phyloP scores from a whole-genome alignment of 371 early-diverging fungal genomes.

The Mortierella sp. region DNA sequence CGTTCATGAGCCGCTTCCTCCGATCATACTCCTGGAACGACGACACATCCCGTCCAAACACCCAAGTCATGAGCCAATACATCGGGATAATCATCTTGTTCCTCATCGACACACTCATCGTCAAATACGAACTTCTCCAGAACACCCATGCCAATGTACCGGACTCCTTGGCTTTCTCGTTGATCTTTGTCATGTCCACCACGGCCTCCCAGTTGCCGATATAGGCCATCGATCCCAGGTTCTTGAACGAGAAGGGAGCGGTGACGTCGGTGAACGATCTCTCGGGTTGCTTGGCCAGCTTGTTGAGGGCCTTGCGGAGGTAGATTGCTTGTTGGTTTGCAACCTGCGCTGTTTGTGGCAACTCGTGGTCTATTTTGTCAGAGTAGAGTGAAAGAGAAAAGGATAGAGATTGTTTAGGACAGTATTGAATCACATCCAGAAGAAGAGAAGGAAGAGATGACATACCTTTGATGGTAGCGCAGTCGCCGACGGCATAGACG shows the following conservation, averaged over 20 bases:
- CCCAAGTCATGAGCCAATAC: conserved; percentile 79
- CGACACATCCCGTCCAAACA: conserved; percentile 72
- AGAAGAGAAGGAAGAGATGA: background rate
- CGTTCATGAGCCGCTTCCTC: conserved; percentile 39
- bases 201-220: conserved; percentile 71
- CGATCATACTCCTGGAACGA: conserved; percentile 56
- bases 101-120: conserved; percentile 77
- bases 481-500: conserved; percentile 86
- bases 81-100: conserved; percentile 83
- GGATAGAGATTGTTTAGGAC: background rate
- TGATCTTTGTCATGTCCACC: conserved; percentile 64
- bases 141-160: conserved; percentile 77
- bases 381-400: background rate
- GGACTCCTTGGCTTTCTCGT: conserved; percentile 61
- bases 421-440: background rate
- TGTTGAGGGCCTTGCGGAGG: conserved; percentile 64
- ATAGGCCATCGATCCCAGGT: conserved; percentile 67
- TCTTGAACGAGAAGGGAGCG: conserved; percentile 58
- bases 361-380: conserved; percentile 54
- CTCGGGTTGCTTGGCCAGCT: conserved; percentile 54
- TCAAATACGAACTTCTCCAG: conserved; percentile 87
- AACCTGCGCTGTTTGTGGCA: conserved; percentile 88
- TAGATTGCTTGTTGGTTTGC: conserved; percentile 86
- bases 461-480: conserved; percentile 75
- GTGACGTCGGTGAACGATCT: conserved; percentile 33